Evolutionary conservation across 2,329 filamentous ascomycete genomes (phyloP).

Genomic region (Aspergillus pseudonomiae): DNA sequence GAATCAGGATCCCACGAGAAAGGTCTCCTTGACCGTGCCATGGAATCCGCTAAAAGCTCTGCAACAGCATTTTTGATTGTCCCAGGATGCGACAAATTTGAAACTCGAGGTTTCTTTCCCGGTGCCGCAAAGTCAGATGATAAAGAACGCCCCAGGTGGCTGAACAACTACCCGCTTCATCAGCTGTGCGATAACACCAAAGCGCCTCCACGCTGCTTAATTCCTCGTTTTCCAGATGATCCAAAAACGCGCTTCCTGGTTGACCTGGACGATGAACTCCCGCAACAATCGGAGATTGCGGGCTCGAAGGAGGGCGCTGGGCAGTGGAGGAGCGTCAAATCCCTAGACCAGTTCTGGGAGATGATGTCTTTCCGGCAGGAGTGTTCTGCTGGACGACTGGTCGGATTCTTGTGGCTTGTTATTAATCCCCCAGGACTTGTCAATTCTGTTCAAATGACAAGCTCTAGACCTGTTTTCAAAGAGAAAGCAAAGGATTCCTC

Average conservation of each 20-base stretch:
- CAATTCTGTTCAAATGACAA: slow-evolving; percentile 39
- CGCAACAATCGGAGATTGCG: slow-evolving; percentile 35
- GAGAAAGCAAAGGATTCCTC: background rate
- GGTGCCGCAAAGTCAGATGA: slow-evolving; percentile 45
- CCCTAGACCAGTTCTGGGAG: slow-evolving; percentile 94
- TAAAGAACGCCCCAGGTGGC: slow-evolving; percentile 46
- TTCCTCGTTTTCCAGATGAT: slow-evolving; percentile 92
- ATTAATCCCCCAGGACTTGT: slow-evolving; percentile 64
- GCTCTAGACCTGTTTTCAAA: slow-evolving; percentile 22
- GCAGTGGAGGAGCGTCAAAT: slow-evolving; percentile 80
- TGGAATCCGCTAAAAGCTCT: slow-evolving; percentile 37
- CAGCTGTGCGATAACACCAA: slow-evolving; percentile 70
- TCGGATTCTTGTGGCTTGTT: slow-evolving; percentile 93
- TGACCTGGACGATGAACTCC: slow-evolving; percentile 83
- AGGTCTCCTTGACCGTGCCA: slow-evolving; percentile 30
- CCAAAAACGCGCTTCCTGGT: slow-evolving; percentile 88
- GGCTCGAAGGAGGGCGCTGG: slow-evolving; percentile 56
- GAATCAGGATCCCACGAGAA: slow-evolving; percentile 44
- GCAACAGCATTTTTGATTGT: slow-evolving; percentile 83
- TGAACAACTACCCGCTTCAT: slow-evolving; percentile 70
- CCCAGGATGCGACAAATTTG: slow-evolving; percentile 80
- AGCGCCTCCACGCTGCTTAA: slow-evolving; percentile 78
- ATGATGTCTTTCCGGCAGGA: slow-evolving; percentile 97
- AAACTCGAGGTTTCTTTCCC: slow-evolving; percentile 79
- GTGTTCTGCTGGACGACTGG: slow-evolving; percentile 87